phyloP scores from a whole-genome alignment of 805 yeast species.

The Pichia rugopelliculosa region DNA sequence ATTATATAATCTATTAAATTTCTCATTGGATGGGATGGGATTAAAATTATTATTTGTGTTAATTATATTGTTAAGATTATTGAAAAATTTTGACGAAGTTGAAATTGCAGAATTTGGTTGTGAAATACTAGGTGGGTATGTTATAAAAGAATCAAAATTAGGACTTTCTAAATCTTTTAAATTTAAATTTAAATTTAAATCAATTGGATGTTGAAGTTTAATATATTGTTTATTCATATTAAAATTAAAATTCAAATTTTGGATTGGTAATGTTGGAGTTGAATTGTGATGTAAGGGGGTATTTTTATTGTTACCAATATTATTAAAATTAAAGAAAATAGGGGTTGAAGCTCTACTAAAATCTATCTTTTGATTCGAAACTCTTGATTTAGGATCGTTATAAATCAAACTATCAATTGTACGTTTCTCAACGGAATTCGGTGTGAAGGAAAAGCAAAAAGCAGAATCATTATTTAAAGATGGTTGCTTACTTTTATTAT shows the following conservation, averaged over 20 bases:
- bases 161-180: slow-evolving; percentile 3
- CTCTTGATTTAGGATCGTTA: neutral
- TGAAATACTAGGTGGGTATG: slow-evolving; percentile 3
- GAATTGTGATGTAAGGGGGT: slow-evolving; percentile 1
- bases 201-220: neutral
- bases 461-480: neutral
- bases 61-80: neutral
- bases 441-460: neutral
- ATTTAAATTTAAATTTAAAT: neutral
- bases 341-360: neutral
- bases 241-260: neutral
- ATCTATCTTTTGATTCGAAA: neutral
- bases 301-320: neutral
- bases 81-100: neutral
- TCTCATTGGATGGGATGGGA: neutral
- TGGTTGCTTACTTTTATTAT: neutral
- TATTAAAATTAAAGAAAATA: neutral
- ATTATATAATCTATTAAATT: neutral
- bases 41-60: neutral
- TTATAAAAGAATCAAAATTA: slow-evolving; percentile 8
- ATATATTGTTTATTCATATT: neutral
- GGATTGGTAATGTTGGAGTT: slow-evolving; percentile 6
- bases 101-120: slow-evolving; percentile 1
- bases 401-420: neutral
- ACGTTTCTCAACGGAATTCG: neutral